Conservation (phyloP, 2,329 filamentous ascomycete species). For the Pseudogymnoascus sp. region DNA sequence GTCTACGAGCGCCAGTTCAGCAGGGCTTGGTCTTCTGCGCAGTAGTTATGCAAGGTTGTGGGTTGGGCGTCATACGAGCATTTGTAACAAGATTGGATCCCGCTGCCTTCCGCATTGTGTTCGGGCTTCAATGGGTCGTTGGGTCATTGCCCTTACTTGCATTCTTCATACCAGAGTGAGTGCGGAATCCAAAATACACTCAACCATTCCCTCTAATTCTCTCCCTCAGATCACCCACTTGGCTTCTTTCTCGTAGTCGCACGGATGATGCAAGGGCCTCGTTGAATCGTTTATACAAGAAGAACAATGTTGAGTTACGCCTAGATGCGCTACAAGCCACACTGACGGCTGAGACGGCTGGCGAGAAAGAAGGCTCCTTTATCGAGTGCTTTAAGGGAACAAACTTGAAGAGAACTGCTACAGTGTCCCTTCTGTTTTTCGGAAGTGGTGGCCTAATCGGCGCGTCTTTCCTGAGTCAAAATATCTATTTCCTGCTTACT, state of each 20-base stretch:
- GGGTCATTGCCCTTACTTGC: neutral
- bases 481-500: slow-evolving; percentile 21
- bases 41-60: slow-evolving; percentile 18
- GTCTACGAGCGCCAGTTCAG: slow-evolving; percentile 19
- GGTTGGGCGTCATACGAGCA: slow-evolving; percentile 17
- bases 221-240: slow-evolving; percentile 16
- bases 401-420: slow-evolving; percentile 32
- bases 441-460: slow-evolving; percentile 20
- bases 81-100: slow-evolving; percentile 16
- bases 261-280: slow-evolving; percentile 12
- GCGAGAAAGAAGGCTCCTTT: slow-evolving; percentile 20
- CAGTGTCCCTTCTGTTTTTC: slow-evolving; percentile 31
- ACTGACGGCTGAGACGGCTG: neutral
- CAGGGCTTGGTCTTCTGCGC: slow-evolving; percentile 18
- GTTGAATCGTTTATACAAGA: slow-evolving; percentile 15
- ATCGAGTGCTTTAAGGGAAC: slow-evolving; percentile 30
- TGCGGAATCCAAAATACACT: neutral
- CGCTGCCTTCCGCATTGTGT: slow-evolving; percentile 17
- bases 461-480: slow-evolving; percentile 18
- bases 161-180: neutral
- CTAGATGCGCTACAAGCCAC: slow-evolving; percentile 15
- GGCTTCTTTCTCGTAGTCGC: slow-evolving; percentile 13
- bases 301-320: slow-evolving; percentile 15
- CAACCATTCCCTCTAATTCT: neutral
- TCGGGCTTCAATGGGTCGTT: slow-evolving; percentile 20